Conservation (phyloP, 306 rosid genomes). For the Gleditsia sinensis region DNA sequence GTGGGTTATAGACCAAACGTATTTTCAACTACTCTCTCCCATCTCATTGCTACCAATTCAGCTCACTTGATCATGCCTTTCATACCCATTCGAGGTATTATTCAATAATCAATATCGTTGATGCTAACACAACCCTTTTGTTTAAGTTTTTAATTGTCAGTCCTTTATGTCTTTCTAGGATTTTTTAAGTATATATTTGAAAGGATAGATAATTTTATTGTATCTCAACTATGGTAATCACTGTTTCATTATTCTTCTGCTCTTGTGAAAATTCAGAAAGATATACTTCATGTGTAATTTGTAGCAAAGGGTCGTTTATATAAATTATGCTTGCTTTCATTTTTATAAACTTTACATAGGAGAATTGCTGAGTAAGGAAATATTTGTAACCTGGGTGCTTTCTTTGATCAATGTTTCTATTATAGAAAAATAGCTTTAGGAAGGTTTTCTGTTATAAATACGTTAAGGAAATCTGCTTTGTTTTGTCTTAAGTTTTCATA, state of each 20-base stretch:
- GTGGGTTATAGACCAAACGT: slow-evolving; percentile 89
- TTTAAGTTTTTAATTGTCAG: not conserved
- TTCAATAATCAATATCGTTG: not conserved
- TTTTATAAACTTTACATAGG: not conserved
- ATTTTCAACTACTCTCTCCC: slow-evolving; percentile 87
- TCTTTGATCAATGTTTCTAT: not conserved
- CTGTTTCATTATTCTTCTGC: not conserved
- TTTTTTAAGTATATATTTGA: not conserved
- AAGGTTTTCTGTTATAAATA: not conserved
- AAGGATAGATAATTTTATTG: not conserved
- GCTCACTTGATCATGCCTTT: slow-evolving; percentile 73
- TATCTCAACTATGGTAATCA: not conserved
- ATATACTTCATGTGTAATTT: not conserved
- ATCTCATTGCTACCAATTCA: slow-evolving; percentile 78
- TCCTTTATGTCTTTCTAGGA: not conserved
- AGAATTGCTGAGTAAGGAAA: not conserved
- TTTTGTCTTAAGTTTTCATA: not conserved
- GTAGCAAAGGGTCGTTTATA: not conserved
- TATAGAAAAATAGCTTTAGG: not conserved
- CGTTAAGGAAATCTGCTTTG: not conserved
- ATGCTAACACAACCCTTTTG: not conserved
- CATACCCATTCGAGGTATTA: slow-evolving; percentile 71
- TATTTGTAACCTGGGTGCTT: not conserved
- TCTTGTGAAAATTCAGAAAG: not conserved
- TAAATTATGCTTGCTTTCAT: not conserved